A percentile compares a stretch with the other conserved stretches of the same genome.
These are phyloP conservation scores for Monosporozyma unispora DNA, from an alignment of 805 yeast genomes.

Conservation along the genomic window DNA sequence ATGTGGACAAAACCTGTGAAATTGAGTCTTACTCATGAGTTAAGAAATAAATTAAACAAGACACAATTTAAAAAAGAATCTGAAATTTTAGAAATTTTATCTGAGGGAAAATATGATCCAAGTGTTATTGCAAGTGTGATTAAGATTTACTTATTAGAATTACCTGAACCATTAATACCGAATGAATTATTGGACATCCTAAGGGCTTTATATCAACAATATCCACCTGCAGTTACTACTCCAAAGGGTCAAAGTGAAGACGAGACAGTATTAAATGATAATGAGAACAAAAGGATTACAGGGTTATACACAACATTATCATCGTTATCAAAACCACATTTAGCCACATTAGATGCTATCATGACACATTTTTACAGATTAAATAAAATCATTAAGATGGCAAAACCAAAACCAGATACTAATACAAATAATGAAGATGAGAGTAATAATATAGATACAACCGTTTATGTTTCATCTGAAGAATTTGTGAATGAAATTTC, in stretches of 20 bases:
- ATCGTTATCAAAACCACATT: constrained; percentile 58
- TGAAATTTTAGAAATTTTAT: constrained; percentile 27
- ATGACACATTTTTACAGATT: constrained; percentile 65
- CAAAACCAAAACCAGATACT: constrained; percentile 19
- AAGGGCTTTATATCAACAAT: constrained; percentile 53
- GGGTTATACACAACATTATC: constrained; percentile 59
- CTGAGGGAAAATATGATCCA: constrained; percentile 36
- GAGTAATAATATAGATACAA: background rate
- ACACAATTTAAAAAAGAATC: constrained; percentile 24
- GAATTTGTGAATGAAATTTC: constrained; percentile 42
- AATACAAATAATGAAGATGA: background rate
- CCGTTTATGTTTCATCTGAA: constrained; percentile 21
- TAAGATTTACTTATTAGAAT: constrained; percentile 65
- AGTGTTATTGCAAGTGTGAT: constrained; percentile 58
- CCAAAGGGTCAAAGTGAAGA: constrained; percentile 14
- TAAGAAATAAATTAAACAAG: constrained; percentile 46
- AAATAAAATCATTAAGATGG: constrained; percentile 43
- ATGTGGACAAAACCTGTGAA: constrained; percentile 65
- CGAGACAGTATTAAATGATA: constrained; percentile 10
- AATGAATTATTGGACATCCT: constrained; percentile 56
- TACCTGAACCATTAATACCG: constrained; percentile 71
- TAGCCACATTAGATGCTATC: constrained; percentile 76
- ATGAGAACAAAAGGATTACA: constrained; percentile 37
- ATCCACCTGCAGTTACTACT: constrained; percentile 23
- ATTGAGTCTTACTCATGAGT: constrained; percentile 48